Base-by-base conservation (phyloP, 805 yeast species). In the Hyphopichia homilentoma region DNA sequence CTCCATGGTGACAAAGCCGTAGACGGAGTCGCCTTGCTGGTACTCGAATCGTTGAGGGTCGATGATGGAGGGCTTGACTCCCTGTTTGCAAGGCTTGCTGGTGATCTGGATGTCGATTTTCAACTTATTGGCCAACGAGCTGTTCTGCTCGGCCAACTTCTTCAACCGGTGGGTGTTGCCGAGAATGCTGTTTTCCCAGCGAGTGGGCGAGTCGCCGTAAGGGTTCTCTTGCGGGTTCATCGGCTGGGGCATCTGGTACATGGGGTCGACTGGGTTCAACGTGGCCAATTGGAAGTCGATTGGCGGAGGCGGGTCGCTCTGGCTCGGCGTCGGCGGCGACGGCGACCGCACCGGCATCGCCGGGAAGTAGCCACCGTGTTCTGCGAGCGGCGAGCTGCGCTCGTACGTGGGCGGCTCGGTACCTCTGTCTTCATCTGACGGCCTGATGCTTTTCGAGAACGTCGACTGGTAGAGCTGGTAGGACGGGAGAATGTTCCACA, bases 401-500 rank as follows among this genome's bases (percentile, higher is more conserved):
- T 25, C 52, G 35, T 54, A 54, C 8, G 36, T 24, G 6, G 60
- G 59, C 4, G 59, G 59, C 21, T 42, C 57, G 9, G 30, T 36
- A 16, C 15, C 24, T 12, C 42, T 38, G 14, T 52, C 48, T 13
- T 54, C 54, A 5, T 37, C 33, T 22, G 37, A 30, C 5, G 58
- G 51, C 15, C 39, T 36, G 17, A 55, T 39, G 24, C 38, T 46
- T 24, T 55, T 54, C 17, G 53, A 46, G 29, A 54, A 54, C 8
- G 61, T 55, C 24, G 55, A 46, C 41, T 52, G 54, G 33, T 43
- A 51, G 24, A 55, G 51, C 35, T 55, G 59, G 39, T 55, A 55
- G 24, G 57, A 50, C 16, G 61, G 61, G 7, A 54, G 51, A 16
- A 55, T 52, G 37, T 50, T 53, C 57, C 59, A 54, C 12, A 47